Evolutionary conservation across 148 eudicot genomes (phyloP).

Genomic region (Camellia lanceoleosa): DNA sequence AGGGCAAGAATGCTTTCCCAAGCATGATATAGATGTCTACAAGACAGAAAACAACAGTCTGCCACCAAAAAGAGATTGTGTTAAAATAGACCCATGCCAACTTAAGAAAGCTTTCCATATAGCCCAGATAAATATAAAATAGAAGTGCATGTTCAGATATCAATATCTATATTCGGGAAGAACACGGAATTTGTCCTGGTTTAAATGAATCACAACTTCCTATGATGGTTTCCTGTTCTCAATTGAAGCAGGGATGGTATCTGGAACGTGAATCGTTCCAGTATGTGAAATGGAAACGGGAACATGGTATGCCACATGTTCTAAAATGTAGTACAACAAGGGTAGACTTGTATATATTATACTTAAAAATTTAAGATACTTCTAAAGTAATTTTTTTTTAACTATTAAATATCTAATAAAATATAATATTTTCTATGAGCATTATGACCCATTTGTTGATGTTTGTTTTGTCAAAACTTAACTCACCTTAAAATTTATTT

Average conservation of each 20-base stretch:
- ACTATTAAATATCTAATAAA: no score
- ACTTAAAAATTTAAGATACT: no score
- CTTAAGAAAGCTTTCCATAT: not conserved
- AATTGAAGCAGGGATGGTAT: not conserved
- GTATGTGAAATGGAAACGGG: no score
- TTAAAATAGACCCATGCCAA: not conserved
- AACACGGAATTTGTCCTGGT: not conserved
- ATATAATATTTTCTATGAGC: no score
- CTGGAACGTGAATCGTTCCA: no score
- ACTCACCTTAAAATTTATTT: no score
- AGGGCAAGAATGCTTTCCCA: slow-evolving; percentile 88
- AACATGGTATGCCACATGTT: no score
- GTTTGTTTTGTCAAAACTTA: no score
- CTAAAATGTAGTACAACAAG: no score
- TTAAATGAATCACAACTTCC: not conserved
- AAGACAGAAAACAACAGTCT: slow-evolving; percentile 97
- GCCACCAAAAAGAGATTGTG: slow-evolving; percentile 25
- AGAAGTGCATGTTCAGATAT: not conserved
- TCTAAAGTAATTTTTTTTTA: no score
- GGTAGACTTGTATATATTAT: no score
- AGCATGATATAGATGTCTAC: slow-evolving; percentile 96
- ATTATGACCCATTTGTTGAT: not conserved
- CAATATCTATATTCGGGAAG: not conserved
- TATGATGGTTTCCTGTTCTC: not conserved
- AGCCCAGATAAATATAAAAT: not conserved